Percentiles rank a stretch among this genome's conserved stretches.
phyloP scores from a whole-genome alignment of 2,329 filamentous ascomycete genomes.

The Colletotrichum paranaense region DNA sequence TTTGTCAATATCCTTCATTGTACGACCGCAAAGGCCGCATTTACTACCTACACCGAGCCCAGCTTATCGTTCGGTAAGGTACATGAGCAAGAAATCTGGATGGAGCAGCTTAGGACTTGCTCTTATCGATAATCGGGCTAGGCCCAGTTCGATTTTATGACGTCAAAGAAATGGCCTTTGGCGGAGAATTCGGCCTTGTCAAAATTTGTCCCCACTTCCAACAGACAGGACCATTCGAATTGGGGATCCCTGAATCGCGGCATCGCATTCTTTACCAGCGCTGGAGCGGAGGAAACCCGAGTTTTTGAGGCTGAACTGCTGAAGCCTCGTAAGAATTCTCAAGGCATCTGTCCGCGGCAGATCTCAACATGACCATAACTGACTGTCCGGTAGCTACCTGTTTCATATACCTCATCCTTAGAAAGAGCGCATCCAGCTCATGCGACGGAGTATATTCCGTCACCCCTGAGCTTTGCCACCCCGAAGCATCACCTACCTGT shows the following conservation, averaged over 20 bases:
- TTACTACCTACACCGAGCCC: background rate
- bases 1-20: background rate
- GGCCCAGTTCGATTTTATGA: slow-evolving; percentile 1
- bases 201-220: background rate
- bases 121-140: background rate
- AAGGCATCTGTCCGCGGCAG: background rate
- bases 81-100: too few species aligned
- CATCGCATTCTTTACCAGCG: background rate
- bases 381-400: background rate
- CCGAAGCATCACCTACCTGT: background rate
- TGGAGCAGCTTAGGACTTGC: too few species aligned
- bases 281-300: background rate
- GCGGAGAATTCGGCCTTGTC: slow-evolving; percentile 7
- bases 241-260: background rate
- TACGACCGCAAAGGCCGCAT: background rate
- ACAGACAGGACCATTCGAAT: background rate
- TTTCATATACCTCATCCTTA: too few species aligned
- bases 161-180: slow-evolving; percentile 6
- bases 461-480: background rate
- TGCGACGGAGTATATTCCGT: slow-evolving; percentile 21
- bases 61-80: too few species aligned
- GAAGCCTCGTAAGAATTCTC: background rate
- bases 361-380: background rate
- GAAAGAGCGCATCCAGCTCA: background rate
- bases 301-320: background rate